phyloP scores from a whole-genome alignment of 1,139 yeast genomes.

The Debaryomyces sp. region DNA sequence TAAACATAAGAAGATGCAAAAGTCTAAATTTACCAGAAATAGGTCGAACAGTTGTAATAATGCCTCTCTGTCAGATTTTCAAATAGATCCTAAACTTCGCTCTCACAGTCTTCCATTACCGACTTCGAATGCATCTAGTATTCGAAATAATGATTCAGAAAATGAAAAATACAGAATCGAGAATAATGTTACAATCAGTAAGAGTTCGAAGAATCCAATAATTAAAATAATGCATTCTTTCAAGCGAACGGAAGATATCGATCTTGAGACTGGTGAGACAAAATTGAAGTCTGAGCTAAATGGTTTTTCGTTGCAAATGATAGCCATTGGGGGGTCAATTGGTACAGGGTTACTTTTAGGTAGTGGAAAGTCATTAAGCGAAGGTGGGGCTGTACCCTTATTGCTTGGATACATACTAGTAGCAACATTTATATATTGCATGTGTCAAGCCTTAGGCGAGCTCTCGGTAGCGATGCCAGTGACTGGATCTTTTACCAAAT shows the following conservation, averaged over 20 bases:
- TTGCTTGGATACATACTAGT: constrained; percentile 14
- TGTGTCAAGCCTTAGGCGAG: constrained; percentile 28
- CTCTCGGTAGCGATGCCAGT: constrained; percentile 25
- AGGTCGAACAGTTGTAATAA: background rate
- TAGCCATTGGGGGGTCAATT: constrained; percentile 28
- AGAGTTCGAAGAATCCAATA: constrained; percentile 5
- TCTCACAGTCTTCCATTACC: constrained; percentile 3
- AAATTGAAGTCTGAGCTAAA: constrained; percentile 12
- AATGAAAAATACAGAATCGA: background rate
- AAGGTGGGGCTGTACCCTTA: constrained; percentile 15
- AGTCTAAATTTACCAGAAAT: background rate
- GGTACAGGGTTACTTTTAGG: constrained; percentile 22
- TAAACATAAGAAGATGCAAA: background rate
- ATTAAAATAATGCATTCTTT: constrained; percentile 15
- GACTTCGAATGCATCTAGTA: background rate
- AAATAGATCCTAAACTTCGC: background rate
- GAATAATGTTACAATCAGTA: background rate
- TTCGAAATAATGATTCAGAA: background rate
- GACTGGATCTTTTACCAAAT: constrained; percentile 24
- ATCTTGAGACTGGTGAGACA: constrained; percentile 11
- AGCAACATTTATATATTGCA: constrained; percentile 23
- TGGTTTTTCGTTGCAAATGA: constrained; percentile 22
- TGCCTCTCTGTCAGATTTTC: background rate
- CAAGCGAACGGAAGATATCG: constrained; percentile 12
- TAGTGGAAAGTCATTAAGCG: constrained; percentile 13